Evolutionary conservation across 371 early-diverging fungal genomes (phyloP).

Genomic region (Haplosporangium sp.): DNA sequence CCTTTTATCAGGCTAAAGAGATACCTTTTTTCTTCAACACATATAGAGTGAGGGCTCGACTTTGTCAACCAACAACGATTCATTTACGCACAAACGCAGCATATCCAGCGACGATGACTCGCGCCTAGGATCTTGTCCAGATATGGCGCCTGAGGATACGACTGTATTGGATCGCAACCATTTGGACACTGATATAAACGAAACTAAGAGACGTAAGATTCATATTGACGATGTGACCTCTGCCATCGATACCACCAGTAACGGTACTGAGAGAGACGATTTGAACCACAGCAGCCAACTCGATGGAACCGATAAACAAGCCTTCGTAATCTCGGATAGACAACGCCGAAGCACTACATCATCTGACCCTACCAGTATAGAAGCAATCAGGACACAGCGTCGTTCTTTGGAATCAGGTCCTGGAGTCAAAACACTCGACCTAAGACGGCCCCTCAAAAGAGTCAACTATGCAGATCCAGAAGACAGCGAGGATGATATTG

Average conservation of each 20-base stretch:
- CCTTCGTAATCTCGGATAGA: background rate
- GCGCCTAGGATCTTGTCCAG: background rate
- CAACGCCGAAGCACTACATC: background rate
- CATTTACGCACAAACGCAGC: conserved; percentile 27
- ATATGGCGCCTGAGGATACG: background rate
- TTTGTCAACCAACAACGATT: conserved; percentile 27
- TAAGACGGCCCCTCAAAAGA: conserved; percentile 34
- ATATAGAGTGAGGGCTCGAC: conserved; percentile 27
- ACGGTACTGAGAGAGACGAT: background rate
- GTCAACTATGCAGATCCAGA: conserved; percentile 52
- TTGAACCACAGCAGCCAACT: background rate
- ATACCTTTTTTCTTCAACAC: background rate
- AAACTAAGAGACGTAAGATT: conserved; percentile 43
- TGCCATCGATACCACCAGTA: background rate
- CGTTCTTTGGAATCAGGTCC: background rate
- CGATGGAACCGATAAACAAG: background rate
- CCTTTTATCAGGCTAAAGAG: background rate
- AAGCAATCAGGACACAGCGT: background rate
- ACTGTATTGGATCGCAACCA: conserved; percentile 11
- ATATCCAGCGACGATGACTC: conserved; percentile 37
- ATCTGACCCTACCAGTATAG: background rate
- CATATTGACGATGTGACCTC: conserved; percentile 12
- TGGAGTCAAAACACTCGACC: background rate
- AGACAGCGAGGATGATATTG: conserved; percentile 19
- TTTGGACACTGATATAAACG: conserved; percentile 31